A percentile compares a stretch with the other conserved stretches of the same genome.
Evolutionary conservation across 768 basidiomycete genomes (phyloP).

Genomic region (Trametes villosa): DNA sequence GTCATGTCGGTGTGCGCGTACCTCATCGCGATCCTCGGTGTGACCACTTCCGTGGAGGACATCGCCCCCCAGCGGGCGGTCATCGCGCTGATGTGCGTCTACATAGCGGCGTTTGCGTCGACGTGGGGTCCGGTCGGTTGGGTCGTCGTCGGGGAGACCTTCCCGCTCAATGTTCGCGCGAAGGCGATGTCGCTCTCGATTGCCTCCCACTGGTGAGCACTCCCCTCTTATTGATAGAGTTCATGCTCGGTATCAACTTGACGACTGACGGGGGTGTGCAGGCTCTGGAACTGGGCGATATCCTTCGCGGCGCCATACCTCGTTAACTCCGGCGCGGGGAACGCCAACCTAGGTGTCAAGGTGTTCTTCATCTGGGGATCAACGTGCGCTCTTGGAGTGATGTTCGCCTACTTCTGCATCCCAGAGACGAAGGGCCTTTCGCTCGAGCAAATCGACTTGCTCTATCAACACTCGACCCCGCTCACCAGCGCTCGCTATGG

Average conservation of each 20-base stretch:
- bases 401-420: constrained; percentile 45
- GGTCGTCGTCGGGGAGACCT: constrained; percentile 75
- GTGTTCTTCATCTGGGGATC: constrained; percentile 49
- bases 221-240: not conserved
- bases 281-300: constrained; percentile 45
- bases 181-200: constrained; percentile 78
- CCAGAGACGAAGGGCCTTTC: constrained; percentile 34
- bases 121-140: constrained; percentile 75
- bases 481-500: constrained; percentile 24
- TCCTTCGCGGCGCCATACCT: constrained; percentile 40
- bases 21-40: constrained; percentile 70
- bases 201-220: constrained; percentile 59
- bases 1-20: constrained; percentile 88
- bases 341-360: constrained; percentile 29
- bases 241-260: not conserved
- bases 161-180: constrained; percentile 79
- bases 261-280: no score
- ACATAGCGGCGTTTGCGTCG: constrained; percentile 44
- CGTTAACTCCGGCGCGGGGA: constrained; percentile 31
- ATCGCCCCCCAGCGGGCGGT: constrained; percentile 61
- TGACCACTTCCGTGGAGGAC: constrained; percentile 41
- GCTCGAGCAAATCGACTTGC: constrained; percentile 41
- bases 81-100: constrained; percentile 55
- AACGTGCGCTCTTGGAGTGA: constrained; percentile 35
- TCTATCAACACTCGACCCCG: constrained; percentile 39